Base-by-base conservation (phyloP, 129 eudicot genomes). In the Tanacetum coccineum region DNA sequence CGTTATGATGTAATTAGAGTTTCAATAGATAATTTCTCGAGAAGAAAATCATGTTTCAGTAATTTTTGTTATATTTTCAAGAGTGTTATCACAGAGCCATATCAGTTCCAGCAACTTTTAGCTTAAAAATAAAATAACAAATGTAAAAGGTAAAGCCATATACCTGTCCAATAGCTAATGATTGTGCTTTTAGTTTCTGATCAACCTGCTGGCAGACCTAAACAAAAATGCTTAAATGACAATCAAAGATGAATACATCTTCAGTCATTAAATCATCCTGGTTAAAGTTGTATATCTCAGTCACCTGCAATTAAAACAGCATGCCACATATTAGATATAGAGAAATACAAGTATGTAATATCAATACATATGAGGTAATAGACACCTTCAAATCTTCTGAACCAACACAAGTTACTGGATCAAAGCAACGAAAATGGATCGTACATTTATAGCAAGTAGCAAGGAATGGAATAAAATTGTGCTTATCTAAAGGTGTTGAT, bases 261-360 rank as follows among this genome's bases (percentile, higher is more conserved):
- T 93, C 99, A 17, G 99, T 89, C 95, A 82, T 89, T 50, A 93
- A 77, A 79, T 93, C 99, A 18, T 93, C 96, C 66, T 93, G 99
- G 76, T 63, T 62, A 79, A 86, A 93, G 79, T 87, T 89, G 84
- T 82, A 79, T 47, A 93, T 80, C 82, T 93, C 99, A 48, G 73
- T 81, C 61, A 86, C 96, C 96, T 92, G 83, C 65, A 84, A 22
- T 76, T 44, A 28, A 30, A 32, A 32, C 50, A 49, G 28, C 51
- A 39, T 64, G n/a, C 47, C 4, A 0, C 25, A 54, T 54, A 22
- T 22, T 40, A 12, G 12, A 42, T 64, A 70, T 50, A 19, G 52
- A 49, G 42, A 51, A 22, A 59, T 11, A 13, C 32, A 28, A 44
- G 30, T 22, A 68, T 18, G 8, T 1, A 42, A 14, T 6, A 55